These are phyloP conservation scores for Trypanosoma lewisi DNA, from an alignment of 208 protist species.

Conservation along the genomic window DNA sequence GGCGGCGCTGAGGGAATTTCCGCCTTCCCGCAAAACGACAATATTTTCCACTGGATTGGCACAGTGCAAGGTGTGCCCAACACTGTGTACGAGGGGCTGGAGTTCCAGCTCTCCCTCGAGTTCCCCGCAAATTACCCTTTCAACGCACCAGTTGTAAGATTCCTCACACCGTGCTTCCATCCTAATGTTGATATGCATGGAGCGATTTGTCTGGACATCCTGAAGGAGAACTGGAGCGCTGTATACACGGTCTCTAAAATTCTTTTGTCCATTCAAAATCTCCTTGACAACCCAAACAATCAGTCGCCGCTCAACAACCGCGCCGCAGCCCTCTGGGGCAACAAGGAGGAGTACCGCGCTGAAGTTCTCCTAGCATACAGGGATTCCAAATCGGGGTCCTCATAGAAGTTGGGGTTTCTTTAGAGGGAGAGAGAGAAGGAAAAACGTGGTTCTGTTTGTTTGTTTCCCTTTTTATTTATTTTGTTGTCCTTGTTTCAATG, in stretches of 20 bases:
- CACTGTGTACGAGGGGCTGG: constrained; percentile 91
- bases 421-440: background rate
- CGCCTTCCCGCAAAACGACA: constrained; percentile 94
- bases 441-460: too few species aligned
- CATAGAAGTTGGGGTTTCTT: background rate
- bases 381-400: constrained; percentile 13
- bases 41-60: constrained; percentile 92
- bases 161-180: constrained; percentile 94
- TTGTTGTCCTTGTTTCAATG: too few species aligned
- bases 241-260: constrained; percentile 94
- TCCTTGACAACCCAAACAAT: constrained; percentile 96
- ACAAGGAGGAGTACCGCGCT: constrained; percentile 62
- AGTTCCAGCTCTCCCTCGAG: constrained; percentile 89
- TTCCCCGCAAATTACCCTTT: constrained; percentile 96
- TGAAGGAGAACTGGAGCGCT: constrained; percentile 97
- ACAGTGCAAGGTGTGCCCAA: constrained; percentile 80
- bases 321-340: constrained; percentile 90
- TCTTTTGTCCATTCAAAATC: constrained; percentile 94
- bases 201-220: constrained; percentile 96
- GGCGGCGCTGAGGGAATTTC: constrained; percentile 82
- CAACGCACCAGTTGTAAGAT: constrained; percentile 90
- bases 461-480: too few species aligned
- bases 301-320: constrained; percentile 94
- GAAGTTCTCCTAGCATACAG: constrained; percentile 59
- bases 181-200: constrained; percentile 94